These are phyloP conservation scores for Porodaedalea pini DNA, from an alignment of 1,284 basidiomycete species.

Conservation along the genomic window DNA sequence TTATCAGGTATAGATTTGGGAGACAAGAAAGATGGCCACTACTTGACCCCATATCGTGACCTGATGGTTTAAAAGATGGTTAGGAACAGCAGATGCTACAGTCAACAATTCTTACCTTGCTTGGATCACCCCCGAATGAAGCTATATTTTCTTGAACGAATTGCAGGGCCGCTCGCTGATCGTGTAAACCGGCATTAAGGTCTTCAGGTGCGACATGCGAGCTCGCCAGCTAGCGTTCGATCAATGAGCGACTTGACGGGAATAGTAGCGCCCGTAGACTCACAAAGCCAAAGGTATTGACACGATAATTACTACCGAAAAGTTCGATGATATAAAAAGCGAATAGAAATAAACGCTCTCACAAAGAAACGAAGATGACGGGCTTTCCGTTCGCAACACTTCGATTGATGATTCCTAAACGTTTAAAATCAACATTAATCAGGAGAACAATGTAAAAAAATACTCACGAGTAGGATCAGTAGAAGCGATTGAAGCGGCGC, in stretches of 20 bases:
- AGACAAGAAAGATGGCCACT: background rate
- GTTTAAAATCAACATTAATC: background rate
- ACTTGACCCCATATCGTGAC: constrained; percentile 63
- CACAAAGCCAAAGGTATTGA: constrained; percentile 60
- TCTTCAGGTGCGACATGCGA: constrained; percentile 43
- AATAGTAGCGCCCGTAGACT: constrained; percentile 23
- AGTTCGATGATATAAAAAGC: background rate
- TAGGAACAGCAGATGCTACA: background rate
- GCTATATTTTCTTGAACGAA: constrained; percentile 62
- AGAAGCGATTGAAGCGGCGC: constrained; percentile 40
- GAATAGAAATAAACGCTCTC: constrained; percentile 21
- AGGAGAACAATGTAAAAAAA: background rate
- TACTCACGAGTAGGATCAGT: constrained; percentile 45
- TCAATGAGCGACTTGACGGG: constrained; percentile 12
- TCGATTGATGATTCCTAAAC: constrained; percentile 44
- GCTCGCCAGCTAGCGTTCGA: constrained; percentile 45
- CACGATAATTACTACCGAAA: constrained; percentile 46
- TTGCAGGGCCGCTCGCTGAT: constrained; percentile 52
- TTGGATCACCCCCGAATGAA: constrained; percentile 61
- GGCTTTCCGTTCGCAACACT: constrained; percentile 47
- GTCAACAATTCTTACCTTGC: constrained; percentile 38
- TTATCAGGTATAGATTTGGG: background rate
- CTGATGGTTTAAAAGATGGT: constrained; percentile 29
- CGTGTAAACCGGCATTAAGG: constrained; percentile 52
- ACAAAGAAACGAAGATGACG: constrained; percentile 55